Evolutionary conservation across 225 moss, liverwort and hornwort species (phyloP).

Genomic region (Marchantia paleacea): DNA sequence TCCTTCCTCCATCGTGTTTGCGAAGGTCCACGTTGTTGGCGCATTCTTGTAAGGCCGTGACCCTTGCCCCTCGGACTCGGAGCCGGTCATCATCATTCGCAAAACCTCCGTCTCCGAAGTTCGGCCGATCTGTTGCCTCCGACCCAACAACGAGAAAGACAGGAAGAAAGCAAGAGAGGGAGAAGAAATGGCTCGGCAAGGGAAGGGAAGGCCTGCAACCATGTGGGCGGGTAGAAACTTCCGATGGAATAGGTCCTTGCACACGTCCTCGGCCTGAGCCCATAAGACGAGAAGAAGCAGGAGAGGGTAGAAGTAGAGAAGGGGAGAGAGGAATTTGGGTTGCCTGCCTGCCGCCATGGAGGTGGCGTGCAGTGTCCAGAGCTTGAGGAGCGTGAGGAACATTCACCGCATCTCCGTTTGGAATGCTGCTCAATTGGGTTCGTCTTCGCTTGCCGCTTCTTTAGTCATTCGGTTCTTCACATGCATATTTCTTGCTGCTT

Average conservation of each 20-base stretch:
- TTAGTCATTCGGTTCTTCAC: too few relatives aligned
- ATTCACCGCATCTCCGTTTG: constrained; percentile 41
- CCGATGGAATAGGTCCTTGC: neutral
- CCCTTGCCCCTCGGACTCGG: neutral
- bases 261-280: neutral
- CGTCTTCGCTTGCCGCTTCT: neutral
- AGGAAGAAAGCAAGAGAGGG: neutral
- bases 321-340: neutral
- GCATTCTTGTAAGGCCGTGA: neutral
- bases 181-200: neutral
- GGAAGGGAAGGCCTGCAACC: neutral
- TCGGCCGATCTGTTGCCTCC: neutral
- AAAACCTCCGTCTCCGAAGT: too few relatives aligned
- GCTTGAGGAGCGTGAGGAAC: constrained; percentile 33
- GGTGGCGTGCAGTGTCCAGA: constrained; percentile 25
- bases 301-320: too few relatives aligned
- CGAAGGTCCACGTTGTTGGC: too few relatives aligned
- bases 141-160: neutral
- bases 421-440: constrained; percentile 36
- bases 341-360: constrained; percentile 26
- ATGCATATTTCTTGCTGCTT: neutral
- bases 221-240: neutral
- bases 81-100: neutral
- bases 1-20: neutral
- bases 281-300: neutral